Evolutionary conservation across 768 basidiomycete genomes (phyloP).

Genomic region (Paxillus involutus): DNA sequence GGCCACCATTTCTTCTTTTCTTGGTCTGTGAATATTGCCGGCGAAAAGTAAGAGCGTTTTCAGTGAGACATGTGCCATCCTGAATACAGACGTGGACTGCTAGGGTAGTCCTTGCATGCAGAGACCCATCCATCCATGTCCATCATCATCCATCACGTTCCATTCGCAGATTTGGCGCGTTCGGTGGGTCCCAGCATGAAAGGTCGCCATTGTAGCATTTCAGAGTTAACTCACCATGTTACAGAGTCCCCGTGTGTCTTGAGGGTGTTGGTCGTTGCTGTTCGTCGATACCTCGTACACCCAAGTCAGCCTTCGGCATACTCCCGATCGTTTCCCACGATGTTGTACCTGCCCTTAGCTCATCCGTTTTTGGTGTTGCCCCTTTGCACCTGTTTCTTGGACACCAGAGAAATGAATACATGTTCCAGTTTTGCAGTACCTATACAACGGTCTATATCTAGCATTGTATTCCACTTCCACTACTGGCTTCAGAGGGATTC

Average conservation of each 20-base stretch:
- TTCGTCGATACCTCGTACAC: conserved; percentile 6
- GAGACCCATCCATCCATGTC: conserved; percentile 10
- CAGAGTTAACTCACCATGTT: conserved; percentile 30
- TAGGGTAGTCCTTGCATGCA: conserved; percentile 2
- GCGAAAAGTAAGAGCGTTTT: background rate
- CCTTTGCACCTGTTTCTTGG: conserved; percentile 34
- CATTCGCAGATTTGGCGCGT: background rate
- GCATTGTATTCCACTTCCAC: too few species aligned
- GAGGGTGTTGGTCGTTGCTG: conserved; percentile 19
- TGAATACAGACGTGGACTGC: background rate
- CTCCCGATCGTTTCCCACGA: conserved; percentile 23
- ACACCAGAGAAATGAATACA: too few species aligned
- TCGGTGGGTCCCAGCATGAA: conserved; percentile 1
- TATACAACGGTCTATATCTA: background rate
- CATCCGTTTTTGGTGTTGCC: conserved; percentile 27
- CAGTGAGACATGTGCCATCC: background rate
- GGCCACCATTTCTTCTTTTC: conserved; percentile 98
- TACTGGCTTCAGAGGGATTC: conserved; percentile 12
- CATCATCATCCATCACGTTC: conserved; percentile 6
- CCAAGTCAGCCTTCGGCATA: conserved; percentile 16
- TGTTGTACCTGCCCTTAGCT: conserved; percentile 27
- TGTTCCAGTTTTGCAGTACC: too few species aligned
- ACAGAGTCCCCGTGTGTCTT: conserved; percentile 18
- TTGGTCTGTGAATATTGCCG: conserved; percentile 69
- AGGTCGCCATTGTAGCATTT: background rate